These are phyloP conservation scores for Hypomontagnella monticulosa DNA, from an alignment of 495 filamentous ascomycete species.

Conservation along the genomic window DNA sequence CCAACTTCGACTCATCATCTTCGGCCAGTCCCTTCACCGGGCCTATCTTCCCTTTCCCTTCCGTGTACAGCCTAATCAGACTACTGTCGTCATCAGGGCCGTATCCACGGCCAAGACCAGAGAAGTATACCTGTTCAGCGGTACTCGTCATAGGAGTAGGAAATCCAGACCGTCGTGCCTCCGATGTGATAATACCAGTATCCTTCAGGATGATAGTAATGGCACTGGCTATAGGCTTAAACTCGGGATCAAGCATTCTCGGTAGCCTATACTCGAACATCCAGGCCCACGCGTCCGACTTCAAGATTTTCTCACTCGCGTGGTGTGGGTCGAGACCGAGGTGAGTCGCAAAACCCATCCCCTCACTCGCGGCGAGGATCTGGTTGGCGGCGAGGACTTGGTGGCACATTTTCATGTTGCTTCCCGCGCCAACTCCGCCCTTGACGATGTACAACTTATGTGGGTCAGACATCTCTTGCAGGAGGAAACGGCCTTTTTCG, in stretches of 20 bases:
- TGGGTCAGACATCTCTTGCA: slow-evolving; percentile 69
- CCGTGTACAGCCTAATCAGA: slow-evolving; percentile 70
- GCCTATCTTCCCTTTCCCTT: slow-evolving; percentile 48
- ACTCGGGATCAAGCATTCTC: slow-evolving; percentile 70
- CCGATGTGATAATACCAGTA: slow-evolving; percentile 79
- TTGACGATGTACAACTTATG: slow-evolving; percentile 76
- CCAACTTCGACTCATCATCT: slow-evolving; percentile 54
- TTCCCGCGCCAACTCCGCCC: slow-evolving; percentile 79
- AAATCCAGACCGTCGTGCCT: slow-evolving; percentile 67
- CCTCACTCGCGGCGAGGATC: slow-evolving; percentile 77
- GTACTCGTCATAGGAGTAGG: slow-evolving; percentile 75
- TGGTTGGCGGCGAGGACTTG: slow-evolving; percentile 82
- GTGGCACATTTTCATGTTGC: slow-evolving; percentile 89
- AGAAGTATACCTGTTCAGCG: slow-evolving; percentile 75
- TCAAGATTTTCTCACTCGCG: slow-evolving; percentile 66
- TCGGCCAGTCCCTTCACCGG: slow-evolving; percentile 53
- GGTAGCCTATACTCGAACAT: slow-evolving; percentile 83
- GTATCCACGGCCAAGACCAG: slow-evolving; percentile 67
- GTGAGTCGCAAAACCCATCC: slow-evolving; percentile 74
- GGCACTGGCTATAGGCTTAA: slow-evolving; percentile 74
- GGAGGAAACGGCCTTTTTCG: slow-evolving; percentile 64
- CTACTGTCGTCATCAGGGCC: slow-evolving; percentile 74
- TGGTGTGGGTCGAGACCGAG: slow-evolving; percentile 70
- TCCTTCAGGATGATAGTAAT: slow-evolving; percentile 84
- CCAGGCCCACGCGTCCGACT: slow-evolving; percentile 74